A percentile compares a stretch with the other conserved stretches of the same genome.
Conservation (phyloP, 2,329 filamentous ascomycete genomes). For the Onygenales sp. region DNA sequence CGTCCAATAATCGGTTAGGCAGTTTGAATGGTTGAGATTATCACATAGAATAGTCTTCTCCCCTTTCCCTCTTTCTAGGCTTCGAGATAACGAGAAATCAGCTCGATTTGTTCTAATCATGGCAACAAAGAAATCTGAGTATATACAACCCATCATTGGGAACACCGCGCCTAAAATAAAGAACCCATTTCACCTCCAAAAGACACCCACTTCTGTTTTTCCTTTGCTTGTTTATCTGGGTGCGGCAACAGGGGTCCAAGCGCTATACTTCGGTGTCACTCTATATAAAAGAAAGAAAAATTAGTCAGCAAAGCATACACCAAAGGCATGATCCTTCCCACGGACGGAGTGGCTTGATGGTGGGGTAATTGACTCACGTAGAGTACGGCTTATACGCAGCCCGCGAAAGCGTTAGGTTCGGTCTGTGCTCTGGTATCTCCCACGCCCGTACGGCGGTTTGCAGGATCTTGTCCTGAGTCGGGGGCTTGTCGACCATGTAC, state of each 20-base stretch:
- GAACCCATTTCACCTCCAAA: too few relatives aligned
- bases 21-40: not conserved
- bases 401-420: slow-evolving; percentile 65
- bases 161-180: too few relatives aligned
- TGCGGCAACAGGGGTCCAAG: slow-evolving; percentile 25
- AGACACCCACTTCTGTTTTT: too few relatives aligned
- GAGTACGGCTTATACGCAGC: slow-evolving; percentile 87
- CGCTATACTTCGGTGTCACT: slow-evolving; percentile 24
- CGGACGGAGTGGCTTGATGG: too few relatives aligned
- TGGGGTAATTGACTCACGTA: slow-evolving; percentile 58
- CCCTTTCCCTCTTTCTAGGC: too few relatives aligned
- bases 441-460: slow-evolving; percentile 59
- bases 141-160: not conserved
- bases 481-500: slow-evolving; percentile 82
- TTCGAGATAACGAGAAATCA: too few relatives aligned
- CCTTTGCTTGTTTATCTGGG: slow-evolving; percentile 9
- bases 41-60: not conserved
- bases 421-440: slow-evolving; percentile 64
- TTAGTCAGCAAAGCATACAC: not conserved
- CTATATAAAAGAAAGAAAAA: slow-evolving; percentile 12
- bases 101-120: too few relatives aligned
- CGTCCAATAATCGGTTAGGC: too few relatives aligned
- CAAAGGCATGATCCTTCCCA: not conserved
- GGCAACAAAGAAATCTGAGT: not conserved
- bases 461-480: slow-evolving; percentile 63